Evolutionary conservation across 1,284 basidiomycete species (phyloP).

Genomic region (Irpex sp.): DNA sequence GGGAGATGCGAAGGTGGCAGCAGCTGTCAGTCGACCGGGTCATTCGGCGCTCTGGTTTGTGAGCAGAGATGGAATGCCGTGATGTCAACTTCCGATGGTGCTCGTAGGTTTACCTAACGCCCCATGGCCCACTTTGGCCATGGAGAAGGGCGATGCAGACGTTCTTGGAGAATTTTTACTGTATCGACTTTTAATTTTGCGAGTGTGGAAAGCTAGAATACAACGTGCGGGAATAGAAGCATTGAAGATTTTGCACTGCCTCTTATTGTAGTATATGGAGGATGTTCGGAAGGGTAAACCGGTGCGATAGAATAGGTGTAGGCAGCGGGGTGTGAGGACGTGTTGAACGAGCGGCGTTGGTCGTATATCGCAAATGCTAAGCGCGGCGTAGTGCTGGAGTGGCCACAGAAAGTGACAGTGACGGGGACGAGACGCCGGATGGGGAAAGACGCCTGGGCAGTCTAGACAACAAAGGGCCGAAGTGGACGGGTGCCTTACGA

Average conservation of each 20-base stretch:
- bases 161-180: neutral
- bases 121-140: no score
- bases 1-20: neutral
- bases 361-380: constrained; percentile 2
- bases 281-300: neutral
- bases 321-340: no score
- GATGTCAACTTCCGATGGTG: constrained; percentile 16
- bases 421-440: neutral
- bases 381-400: neutral
- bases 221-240: no score
- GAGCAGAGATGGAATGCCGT: neutral
- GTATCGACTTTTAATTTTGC: neutral
- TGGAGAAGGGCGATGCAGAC: neutral
- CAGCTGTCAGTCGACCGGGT: neutral
- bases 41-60: neutral
- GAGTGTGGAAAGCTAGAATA: no score
- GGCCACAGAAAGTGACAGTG: neutral
- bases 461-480: neutral
- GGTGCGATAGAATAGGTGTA: neutral
- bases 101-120: constrained; percentile 27
- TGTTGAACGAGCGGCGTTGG: neutral
- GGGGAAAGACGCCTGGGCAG: neutral
- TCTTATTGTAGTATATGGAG: no score
- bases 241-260: no score
- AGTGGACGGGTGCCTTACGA: constrained; percentile 23